Percentiles rank a stretch among this genome's conserved stretches.
Evolutionary conservation across 2,329 filamentous ascomycete species (phyloP).

Genomic region (Pseudogymnoascus sp.): DNA sequence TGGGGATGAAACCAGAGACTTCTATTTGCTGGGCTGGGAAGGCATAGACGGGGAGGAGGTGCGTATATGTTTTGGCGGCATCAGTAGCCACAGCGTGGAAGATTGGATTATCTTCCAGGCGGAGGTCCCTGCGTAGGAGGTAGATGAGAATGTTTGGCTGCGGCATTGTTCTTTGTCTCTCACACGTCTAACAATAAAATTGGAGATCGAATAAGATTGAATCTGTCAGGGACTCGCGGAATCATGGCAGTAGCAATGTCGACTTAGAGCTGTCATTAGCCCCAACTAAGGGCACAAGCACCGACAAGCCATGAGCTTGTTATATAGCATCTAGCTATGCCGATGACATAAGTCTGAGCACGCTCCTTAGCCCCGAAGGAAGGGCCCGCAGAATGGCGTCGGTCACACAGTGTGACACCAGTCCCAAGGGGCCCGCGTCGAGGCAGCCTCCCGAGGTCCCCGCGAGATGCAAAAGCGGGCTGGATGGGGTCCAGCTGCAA

Average conservation of each 20-base stretch:
- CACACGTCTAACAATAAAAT: background rate
- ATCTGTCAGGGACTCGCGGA: background rate
- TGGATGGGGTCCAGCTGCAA: slow-evolving; percentile 7
- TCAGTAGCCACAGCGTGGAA: slow-evolving; percentile 49
- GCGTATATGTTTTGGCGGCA: slow-evolving; percentile 42
- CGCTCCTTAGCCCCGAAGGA: background rate
- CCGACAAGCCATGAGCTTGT: background rate
- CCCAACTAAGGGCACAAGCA: slow-evolving; percentile 5
- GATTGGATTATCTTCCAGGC: slow-evolving; percentile 67
- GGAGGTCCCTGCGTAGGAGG: slow-evolving; percentile 64
- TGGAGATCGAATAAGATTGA: background rate
- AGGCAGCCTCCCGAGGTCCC: slow-evolving; percentile 5
- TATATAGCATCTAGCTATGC: background rate
- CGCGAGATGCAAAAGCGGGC: background rate
- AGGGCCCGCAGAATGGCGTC: slow-evolving; percentile 2
- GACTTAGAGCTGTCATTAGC: background rate
- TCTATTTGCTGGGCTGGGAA: slow-evolving; percentile 67
- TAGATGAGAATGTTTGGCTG: slow-evolving; percentile 57
- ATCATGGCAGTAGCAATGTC: slow-evolving; percentile 1
- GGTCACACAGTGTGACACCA: slow-evolving; percentile 2
- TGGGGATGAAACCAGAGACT: slow-evolving; percentile 62
- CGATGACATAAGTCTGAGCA: slow-evolving; percentile 2
- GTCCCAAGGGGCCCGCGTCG: slow-evolving; percentile 1
- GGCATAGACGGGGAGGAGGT: slow-evolving; percentile 65
- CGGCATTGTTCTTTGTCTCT: slow-evolving; percentile 20